phyloP scores from a whole-genome alignment of 1,284 basidiomycete genomes.

The Cystobasidium pallidum region DNA sequence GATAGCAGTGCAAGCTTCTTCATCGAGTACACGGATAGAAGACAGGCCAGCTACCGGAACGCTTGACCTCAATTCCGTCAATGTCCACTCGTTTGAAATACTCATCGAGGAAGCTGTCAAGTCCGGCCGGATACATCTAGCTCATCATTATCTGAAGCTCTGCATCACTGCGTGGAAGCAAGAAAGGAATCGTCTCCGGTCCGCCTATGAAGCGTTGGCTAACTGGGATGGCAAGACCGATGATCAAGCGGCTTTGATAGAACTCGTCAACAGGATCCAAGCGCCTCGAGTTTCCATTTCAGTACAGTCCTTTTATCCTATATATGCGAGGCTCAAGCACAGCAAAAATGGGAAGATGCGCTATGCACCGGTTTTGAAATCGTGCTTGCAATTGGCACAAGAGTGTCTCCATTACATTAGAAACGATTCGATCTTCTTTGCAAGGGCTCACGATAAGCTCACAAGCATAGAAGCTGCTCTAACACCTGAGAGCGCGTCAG shows the following conservation, averaged over 20 bases:
- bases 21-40: neutral
- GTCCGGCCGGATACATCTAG: slow-evolving; percentile 3
- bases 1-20: neutral
- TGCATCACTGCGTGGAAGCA: slow-evolving; percentile 26
- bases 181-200: slow-evolving; percentile 8
- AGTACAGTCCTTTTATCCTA: slow-evolving; percentile 3
- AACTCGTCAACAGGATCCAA: neutral
- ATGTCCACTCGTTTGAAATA: slow-evolving; percentile 18
- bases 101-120: slow-evolving; percentile 13
- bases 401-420: neutral
- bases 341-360: neutral
- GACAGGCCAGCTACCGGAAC: neutral
- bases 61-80: slow-evolving; percentile 7
- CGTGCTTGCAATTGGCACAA: neutral
- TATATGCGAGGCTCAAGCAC: slow-evolving; percentile 25
- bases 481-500: neutral
- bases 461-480: neutral
- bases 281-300: slow-evolving; percentile 10
- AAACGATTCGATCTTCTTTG: slow-evolving; percentile 20
- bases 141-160: slow-evolving; percentile 29
- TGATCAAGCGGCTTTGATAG: neutral
- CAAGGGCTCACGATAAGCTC: slow-evolving; percentile 4
- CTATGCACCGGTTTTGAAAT: slow-evolving; percentile 4
- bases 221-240: neutral
- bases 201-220: neutral